These are phyloP conservation scores for Jatropha podagrica DNA, from an alignment of 441 rosid species.

Conservation along the genomic window DNA sequence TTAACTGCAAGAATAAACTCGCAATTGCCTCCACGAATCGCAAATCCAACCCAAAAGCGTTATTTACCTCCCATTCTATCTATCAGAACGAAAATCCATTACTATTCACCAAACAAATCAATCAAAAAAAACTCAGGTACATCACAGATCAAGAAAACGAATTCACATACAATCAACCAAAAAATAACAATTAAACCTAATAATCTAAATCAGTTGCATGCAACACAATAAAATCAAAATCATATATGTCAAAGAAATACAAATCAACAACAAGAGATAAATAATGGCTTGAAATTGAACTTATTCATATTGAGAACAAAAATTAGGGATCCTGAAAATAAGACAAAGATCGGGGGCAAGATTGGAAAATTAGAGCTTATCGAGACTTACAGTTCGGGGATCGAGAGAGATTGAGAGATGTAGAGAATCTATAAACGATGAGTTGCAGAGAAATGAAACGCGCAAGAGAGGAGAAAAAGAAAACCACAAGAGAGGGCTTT, in stretches of 20 bases:
- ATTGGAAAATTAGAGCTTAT: slow-evolving; percentile 31
- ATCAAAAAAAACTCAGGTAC: background rate
- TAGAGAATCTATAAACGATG: slow-evolving; percentile 40
- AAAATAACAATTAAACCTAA: background rate
- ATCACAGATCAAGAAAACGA: slow-evolving; percentile 10
- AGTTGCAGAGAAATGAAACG: slow-evolving; percentile 15
- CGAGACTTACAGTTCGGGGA: slow-evolving; percentile 25
- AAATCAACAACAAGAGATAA: background rate
- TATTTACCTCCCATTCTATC: background rate
- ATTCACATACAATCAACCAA: background rate
- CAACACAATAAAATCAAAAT: background rate
- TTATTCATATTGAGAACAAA: background rate
- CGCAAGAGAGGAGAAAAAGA: slow-evolving; percentile 12
- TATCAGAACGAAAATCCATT: background rate
- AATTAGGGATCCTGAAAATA: slow-evolving; percentile 34
- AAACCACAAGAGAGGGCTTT: slow-evolving; percentile 25
- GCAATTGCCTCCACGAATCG: background rate
- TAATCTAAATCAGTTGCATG: slow-evolving; percentile 23
- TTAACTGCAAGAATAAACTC: slow-evolving; percentile 6
- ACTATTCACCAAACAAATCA: background rate
- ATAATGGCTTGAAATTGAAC: too few species aligned
- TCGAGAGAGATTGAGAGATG: slow-evolving; percentile 29
- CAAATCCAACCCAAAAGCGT: slow-evolving; percentile 25
- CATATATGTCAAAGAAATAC: background rate
- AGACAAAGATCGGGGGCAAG: slow-evolving; percentile 22